phyloP scores from a whole-genome alignment of 2,329 filamentous ascomycete genomes.

The Penicillium rolfsii region DNA sequence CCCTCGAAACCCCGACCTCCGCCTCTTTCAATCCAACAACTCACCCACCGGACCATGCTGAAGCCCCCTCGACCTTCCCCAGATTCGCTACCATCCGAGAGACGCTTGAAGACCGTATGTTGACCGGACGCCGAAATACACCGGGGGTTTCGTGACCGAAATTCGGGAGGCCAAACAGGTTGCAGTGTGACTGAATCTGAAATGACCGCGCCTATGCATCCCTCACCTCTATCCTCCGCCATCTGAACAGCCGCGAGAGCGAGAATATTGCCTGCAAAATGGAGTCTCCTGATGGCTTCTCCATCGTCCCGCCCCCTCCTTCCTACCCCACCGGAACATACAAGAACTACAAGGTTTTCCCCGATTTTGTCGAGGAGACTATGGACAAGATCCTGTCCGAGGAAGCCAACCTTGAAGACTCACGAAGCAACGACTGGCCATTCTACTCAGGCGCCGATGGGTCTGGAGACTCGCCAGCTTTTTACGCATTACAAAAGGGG shows the following conservation, averaged over 20 bases:
- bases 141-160: background rate
- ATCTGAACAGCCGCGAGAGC: background rate
- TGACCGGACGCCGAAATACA: background rate
- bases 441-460: background rate
- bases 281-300: conserved; percentile 10
- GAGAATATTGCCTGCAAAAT: background rate
- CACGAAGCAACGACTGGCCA: conserved; percentile 9
- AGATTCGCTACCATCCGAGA: background rate
- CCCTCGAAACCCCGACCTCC: background rate
- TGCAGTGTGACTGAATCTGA: background rate
- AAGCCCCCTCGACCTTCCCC: conserved; percentile 6
- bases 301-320: conserved; percentile 27
- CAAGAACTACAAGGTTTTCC: conserved; percentile 27
- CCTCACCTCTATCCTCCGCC: background rate
- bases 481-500: background rate
- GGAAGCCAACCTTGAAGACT: conserved; percentile 26
- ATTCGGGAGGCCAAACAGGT: background rate
- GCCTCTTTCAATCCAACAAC: background rate
- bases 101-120: background rate
- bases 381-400: conserved; percentile 33
- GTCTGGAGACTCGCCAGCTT: background rate
- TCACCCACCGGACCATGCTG: background rate
- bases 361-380: conserved; percentile 21
- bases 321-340: conserved; percentile 16
- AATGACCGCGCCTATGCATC: background rate